Evolutionary conservation across 2,329 filamentous ascomycete genomes (phyloP).

Genomic region (Aspergillus brasiliensis): DNA sequence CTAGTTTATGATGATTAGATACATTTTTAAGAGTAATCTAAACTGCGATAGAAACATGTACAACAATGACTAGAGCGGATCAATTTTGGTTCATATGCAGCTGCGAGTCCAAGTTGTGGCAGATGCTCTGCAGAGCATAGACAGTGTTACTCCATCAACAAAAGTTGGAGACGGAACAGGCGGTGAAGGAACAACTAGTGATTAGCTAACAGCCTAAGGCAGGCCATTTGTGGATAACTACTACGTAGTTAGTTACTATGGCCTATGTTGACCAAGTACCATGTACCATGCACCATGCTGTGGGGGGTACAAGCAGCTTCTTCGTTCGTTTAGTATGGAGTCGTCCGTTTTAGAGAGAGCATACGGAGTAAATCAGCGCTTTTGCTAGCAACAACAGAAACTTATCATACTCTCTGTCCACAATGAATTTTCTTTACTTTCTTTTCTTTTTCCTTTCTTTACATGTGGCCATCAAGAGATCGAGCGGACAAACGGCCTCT

Average conservation of each 20-base stretch:
- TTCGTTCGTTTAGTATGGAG: too few relatives aligned
- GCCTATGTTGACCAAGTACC: too few relatives aligned
- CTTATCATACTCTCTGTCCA: not conserved
- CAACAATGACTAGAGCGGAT: not conserved
- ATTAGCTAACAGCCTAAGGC: not conserved
- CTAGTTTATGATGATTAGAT: not conserved
- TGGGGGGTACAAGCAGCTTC: too few relatives aligned
- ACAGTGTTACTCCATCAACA: not conserved
- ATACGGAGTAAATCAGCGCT: too few relatives aligned
- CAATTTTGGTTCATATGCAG: not conserved
- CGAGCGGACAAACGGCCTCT: not conserved
- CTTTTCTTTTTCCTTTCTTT: too few relatives aligned
- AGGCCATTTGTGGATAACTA: too few relatives aligned
- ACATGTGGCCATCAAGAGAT: not conserved
- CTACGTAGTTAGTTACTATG: too few relatives aligned
- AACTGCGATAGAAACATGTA: not conserved
- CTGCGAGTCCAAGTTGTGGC: not conserved
- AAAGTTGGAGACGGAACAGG: conserved; percentile 6
- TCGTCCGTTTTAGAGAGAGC: not conserved
- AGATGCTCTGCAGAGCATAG: not conserved
- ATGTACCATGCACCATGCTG: too few relatives aligned
- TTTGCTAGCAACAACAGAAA: conserved; percentile 8
- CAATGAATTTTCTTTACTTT: not conserved
- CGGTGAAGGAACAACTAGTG: conserved; percentile 3
- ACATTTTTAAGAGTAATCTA: not conserved